Percentiles rank a stretch among this genome's conserved stretches.
Conservation (phyloP, 2,329 filamentous ascomycete species). For the Golovinomyces cichoracearum region DNA sequence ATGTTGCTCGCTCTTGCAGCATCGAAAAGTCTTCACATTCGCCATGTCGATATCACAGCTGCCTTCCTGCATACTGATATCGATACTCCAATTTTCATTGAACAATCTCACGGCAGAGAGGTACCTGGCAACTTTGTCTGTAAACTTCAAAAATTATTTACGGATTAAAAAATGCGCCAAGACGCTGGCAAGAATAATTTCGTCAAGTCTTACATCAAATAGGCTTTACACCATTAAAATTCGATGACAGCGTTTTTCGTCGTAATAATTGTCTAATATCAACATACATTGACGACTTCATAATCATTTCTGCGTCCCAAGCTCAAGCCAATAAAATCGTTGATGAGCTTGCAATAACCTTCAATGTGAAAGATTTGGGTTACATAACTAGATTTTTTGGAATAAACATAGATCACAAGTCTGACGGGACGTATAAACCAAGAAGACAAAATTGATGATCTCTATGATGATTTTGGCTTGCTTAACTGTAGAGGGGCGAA, state of each 20-base stretch:
- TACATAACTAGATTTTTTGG: not conserved
- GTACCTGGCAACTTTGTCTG: not conserved
- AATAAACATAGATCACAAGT: not conserved
- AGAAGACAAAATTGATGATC: not conserved
- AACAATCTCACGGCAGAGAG: not conserved
- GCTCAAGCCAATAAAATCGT: not conserved
- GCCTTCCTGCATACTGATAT: constrained; percentile 1
- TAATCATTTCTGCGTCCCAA: not conserved
- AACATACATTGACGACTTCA: not conserved
- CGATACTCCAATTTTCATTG: not conserved
- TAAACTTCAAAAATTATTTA: not conserved
- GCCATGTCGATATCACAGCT: constrained; percentile 1
- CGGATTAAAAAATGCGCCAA: not conserved
- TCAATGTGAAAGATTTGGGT: not conserved
- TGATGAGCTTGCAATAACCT: not conserved
- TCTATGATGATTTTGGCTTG: not conserved
- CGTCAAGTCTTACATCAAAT: not conserved
- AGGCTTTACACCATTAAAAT: not conserved
- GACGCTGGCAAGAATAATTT: not conserved
- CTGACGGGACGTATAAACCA: not conserved
- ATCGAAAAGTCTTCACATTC: not conserved
- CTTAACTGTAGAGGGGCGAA: not conserved
- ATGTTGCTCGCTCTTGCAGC: not conserved
- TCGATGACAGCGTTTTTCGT: not conserved
- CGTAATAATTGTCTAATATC: not conserved